Evolutionary conservation across 2,329 filamentous ascomycete genomes (phyloP).

Genomic region (Cladophialophora chaetospira): DNA sequence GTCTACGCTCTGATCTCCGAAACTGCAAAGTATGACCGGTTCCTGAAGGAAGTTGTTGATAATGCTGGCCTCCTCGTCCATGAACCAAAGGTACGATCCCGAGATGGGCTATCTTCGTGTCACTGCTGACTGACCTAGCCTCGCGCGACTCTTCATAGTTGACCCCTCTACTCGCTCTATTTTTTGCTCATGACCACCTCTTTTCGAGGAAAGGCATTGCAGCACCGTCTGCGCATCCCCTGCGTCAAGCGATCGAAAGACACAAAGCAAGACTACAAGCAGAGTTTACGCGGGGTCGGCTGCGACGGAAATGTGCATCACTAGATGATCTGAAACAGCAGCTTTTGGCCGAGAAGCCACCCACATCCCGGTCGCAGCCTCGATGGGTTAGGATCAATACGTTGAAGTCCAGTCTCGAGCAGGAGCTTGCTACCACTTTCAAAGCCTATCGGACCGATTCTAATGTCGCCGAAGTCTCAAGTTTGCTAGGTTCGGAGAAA

Average conservation of each 20-base stretch:
- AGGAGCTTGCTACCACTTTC: constrained; percentile 77
- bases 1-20: constrained; percentile 86
- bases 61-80: constrained; percentile 71
- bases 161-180: constrained; percentile 74
- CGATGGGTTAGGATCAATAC: constrained; percentile 91
- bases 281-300: constrained; percentile 77
- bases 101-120: constrained; percentile 2
- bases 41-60: constrained; percentile 89
- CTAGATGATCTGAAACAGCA: constrained; percentile 61
- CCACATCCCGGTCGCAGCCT: constrained; percentile 59
- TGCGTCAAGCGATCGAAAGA: constrained; percentile 72
- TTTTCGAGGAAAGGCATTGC: constrained; percentile 80
- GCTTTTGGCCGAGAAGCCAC: constrained; percentile 43
- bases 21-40: constrained; percentile 83
- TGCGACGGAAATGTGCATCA: constrained; percentile 70
- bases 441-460: constrained; percentile 58
- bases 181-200: constrained; percentile 84
- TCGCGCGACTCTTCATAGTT: constrained; percentile 58
- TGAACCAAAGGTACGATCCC: constrained; percentile 78
- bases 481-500: constrained; percentile 36
- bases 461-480: constrained; percentile 59
- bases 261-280: constrained; percentile 80
- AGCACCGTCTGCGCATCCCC: constrained; percentile 74
- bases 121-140: constrained; percentile 44
- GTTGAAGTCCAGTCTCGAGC: constrained; percentile 68